Evolutionary conservation across 208 protist genomes (phyloP).

Genomic region (Acanthamoeba healyi): DNA sequence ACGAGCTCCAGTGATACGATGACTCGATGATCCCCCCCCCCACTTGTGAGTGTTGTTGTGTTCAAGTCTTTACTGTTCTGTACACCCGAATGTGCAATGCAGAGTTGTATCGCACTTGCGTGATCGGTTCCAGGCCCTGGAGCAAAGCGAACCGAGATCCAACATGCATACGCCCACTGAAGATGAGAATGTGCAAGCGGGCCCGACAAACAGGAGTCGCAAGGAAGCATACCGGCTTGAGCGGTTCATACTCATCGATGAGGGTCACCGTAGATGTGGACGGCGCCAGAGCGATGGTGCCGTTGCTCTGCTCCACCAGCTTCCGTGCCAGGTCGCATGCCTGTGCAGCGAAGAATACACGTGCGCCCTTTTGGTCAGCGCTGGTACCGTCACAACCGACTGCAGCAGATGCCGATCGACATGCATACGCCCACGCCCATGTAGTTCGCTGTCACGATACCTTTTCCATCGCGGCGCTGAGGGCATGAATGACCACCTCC

Average conservation of each 20-base stretch:
- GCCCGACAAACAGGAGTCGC: too few relatives aligned
- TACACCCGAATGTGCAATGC: conserved; percentile 34
- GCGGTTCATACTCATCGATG: conserved; percentile 37
- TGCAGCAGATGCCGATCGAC: neutral
- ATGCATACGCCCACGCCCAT: too few relatives aligned
- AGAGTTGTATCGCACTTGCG: conserved; percentile 36
- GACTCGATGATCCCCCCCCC: too few relatives aligned
- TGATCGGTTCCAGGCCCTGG: conserved; percentile 43
- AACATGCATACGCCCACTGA: too few relatives aligned
- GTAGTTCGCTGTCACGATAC: neutral
- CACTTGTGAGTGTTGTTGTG: too few relatives aligned
- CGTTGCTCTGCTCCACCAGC: neutral
- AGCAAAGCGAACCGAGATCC: neutral
- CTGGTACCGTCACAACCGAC: neutral
- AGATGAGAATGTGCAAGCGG: too few relatives aligned
- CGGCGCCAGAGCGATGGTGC: neutral
- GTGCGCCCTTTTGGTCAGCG: neutral
- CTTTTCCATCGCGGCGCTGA: conserved; percentile 49
- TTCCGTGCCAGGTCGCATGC: conserved; percentile 8
- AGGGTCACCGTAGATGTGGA: conserved; percentile 8
- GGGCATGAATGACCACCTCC: conserved; percentile 35
- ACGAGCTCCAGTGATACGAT: too few relatives aligned
- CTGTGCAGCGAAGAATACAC: neutral
- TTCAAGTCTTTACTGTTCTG: conserved; percentile 18
- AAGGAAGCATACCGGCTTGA: conserved; percentile 39